These are phyloP conservation scores for Picea abies DNA, from an alignment of 83 land plant genomes.

Conservation along the genomic window DNA sequence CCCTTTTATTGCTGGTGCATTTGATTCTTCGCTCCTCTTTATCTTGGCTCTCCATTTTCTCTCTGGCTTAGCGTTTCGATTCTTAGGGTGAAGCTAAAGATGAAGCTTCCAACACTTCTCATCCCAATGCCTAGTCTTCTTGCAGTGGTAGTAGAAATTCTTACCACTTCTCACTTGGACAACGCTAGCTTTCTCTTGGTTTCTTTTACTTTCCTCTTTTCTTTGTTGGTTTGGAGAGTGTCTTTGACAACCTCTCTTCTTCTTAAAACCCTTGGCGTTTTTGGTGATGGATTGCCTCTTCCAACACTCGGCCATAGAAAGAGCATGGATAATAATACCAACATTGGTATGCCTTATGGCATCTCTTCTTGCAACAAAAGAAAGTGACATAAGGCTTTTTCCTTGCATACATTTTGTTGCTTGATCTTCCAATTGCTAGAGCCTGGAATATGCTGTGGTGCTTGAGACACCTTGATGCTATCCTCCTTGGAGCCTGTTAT, in stretches of 20 bases:
- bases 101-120: background rate
- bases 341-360: background rate
- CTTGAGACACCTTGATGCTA: too few species aligned
- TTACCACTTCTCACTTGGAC: background rate
- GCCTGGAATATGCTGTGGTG: too few species aligned
- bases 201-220: background rate
- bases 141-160: background rate
- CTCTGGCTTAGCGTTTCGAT: background rate
- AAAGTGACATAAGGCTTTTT: background rate
- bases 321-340: background rate
- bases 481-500: too few species aligned
- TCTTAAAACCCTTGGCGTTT: background rate
- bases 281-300: background rate
- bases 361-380: background rate
- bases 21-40: background rate
- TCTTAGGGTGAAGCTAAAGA: background rate
- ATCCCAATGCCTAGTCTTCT: background rate
- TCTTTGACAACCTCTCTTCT: background rate
- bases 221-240: background rate
- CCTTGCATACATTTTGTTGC: background rate
- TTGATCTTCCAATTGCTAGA: too few species aligned
- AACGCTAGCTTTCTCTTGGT: background rate
- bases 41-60: background rate
- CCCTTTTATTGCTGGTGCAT: background rate
- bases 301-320: background rate